Evolutionary conservation across 441 rosid species (phyloP), one percentile per base, ranked within the genome.

Genomic region (Populus trichocarpa): DNA sequence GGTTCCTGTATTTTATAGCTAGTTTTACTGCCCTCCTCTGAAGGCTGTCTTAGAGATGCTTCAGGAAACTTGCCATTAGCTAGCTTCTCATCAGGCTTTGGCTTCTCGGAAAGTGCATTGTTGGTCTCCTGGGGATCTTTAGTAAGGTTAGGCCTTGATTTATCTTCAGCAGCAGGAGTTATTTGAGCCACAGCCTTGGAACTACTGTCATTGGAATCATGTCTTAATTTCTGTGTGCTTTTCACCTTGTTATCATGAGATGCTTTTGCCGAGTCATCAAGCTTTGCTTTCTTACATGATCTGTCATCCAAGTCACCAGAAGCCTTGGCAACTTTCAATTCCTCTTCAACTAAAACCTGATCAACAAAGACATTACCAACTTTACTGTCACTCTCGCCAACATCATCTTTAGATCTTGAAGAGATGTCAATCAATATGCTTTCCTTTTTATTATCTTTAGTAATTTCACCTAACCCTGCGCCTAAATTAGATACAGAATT

Each of bases 251-350:
- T 76, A 16, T 83, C 82, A 78, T 75, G 80, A 35, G 50, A 59
- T 67, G 67, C 80, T 70, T 72, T 77, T 66, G 69, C 73, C 73
- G 77, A 72, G 74, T 77, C 74, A 77, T 84, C 89, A 72, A 85
- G 70, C 78, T 86, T 90, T 35, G 75, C 86, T 84, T 81, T 88
- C 86, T 93, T 89, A 64, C 7, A 79, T 72, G 88, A 86, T 85
- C 92, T 86, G 30, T 66, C 64, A 75, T 78, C 86, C 66, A 81
- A 80, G 77, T 84, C 84, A 32, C 79, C 73, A 8, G 46, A 61
- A 53, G 78, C 87, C 76, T 71, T 80, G 14, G 59, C 35, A 74
- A 76, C 63, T 82, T 86, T 84, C 32, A 42, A 77, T 69, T 79
- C 84, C 67, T 76, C 82, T 64, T 84, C 73, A 81, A 53, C 74